Conservation (phyloP, 306 rosid species). For the Vachellia collinsii region DNA sequence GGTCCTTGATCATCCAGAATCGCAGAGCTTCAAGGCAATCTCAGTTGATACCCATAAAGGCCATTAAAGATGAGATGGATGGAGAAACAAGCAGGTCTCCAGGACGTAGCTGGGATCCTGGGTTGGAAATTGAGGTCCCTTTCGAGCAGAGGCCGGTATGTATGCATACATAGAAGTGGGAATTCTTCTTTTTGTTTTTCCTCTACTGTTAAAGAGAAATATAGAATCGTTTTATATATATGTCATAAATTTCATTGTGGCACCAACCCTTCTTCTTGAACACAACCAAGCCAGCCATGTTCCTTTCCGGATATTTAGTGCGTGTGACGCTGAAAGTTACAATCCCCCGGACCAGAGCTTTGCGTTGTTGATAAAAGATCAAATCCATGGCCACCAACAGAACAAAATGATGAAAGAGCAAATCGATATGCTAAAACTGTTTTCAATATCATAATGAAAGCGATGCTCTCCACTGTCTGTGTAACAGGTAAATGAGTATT, state of each 20-base stretch:
- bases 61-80: constrained; percentile 69
- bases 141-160: constrained; percentile 94
- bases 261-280: too few relatives aligned
- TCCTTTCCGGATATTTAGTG: too few relatives aligned
- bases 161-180: constrained; percentile 22
- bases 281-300: too few relatives aligned
- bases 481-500: constrained; percentile 90
- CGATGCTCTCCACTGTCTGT: constrained; percentile 5
- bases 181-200: constrained; percentile 6
- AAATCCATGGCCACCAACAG: too few relatives aligned
- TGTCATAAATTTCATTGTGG: too few relatives aligned
- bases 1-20: constrained; percentile 55
- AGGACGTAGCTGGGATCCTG: constrained; percentile 87
- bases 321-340: not conserved
- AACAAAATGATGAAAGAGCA: not conserved
- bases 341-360: not conserved
- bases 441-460: constrained; percentile 12
- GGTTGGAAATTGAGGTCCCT: constrained; percentile 88
- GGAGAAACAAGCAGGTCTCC: constrained; percentile 76
- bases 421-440: constrained; percentile 12
- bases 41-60: constrained; percentile 53
- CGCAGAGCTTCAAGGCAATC: constrained; percentile 40
- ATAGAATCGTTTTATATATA: not conserved
- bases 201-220: not conserved
- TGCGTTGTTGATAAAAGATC: not conserved